A percentile compares a stretch with the other conserved stretches of the same genome.
Conservation (phyloP, 805 yeast genomes). For the Metschnikowia arizonensis region DNA sequence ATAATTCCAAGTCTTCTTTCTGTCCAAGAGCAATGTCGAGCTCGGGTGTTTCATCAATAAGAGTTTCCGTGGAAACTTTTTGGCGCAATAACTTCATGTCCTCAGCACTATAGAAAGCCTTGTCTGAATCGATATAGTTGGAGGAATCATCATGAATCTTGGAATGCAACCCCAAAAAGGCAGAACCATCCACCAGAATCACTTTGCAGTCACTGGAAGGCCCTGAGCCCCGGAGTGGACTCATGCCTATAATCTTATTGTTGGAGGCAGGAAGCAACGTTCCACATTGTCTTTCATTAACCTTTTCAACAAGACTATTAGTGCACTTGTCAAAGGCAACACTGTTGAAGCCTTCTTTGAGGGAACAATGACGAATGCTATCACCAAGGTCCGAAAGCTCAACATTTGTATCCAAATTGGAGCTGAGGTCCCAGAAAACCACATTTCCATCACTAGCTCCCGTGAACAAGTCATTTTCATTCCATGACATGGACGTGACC, state of each 20-base stretch:
- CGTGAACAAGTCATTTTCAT: slow-evolving; percentile 47
- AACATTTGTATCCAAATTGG: slow-evolving; percentile 14
- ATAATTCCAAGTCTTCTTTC: slow-evolving; percentile 7
- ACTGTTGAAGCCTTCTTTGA: slow-evolving; percentile 45
- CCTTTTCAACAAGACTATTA: slow-evolving; percentile 28
- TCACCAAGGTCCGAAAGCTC: slow-evolving; percentile 15
- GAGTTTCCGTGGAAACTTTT: slow-evolving; percentile 11
- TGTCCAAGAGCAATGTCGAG: neutral
- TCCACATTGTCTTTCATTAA: slow-evolving; percentile 52
- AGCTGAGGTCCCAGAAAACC: slow-evolving; percentile 59
- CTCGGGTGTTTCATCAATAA: slow-evolving; percentile 8
- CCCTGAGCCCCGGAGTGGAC: slow-evolving; percentile 24
- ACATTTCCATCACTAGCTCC: slow-evolving; percentile 64
- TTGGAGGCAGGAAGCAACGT: slow-evolving; percentile 60
- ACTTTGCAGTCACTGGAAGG: slow-evolving; percentile 32
- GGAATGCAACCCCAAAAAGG: slow-evolving; percentile 56
- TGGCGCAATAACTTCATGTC: slow-evolving; percentile 15
- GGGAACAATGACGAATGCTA: slow-evolving; percentile 31
- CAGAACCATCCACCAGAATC: slow-evolving; percentile 50
- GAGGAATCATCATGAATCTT: slow-evolving; percentile 29
- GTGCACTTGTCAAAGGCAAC: slow-evolving; percentile 32
- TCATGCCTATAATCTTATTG: slow-evolving; percentile 44
- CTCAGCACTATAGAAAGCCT: slow-evolving; percentile 26
- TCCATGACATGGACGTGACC: slow-evolving; percentile 62
- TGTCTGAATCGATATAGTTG: slow-evolving; percentile 8